phyloP scores from a whole-genome alignment of 257 asterid species.

The Solanum ossicruentum region DNA sequence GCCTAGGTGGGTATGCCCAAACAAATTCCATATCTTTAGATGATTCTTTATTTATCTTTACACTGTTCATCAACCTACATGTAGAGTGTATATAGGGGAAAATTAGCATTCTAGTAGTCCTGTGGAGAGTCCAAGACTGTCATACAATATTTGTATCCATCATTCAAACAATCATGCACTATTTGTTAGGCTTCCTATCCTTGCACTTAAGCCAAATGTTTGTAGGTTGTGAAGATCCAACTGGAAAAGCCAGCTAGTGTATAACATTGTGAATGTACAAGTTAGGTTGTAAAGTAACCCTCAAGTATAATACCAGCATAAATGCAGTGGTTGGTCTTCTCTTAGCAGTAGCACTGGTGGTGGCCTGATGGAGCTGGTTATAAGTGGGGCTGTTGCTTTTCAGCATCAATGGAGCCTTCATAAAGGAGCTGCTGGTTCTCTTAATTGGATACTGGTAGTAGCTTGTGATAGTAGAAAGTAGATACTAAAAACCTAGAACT shows the following conservation, averaged over 20 bases:
- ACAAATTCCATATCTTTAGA: not conserved
- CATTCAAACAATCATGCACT: not conserved
- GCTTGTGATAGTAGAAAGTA: not conserved
- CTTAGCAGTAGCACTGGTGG: not conserved
- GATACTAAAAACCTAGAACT: not conserved
- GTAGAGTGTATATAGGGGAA: not conserved
- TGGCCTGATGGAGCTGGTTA: not conserved
- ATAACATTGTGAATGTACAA: not conserved
- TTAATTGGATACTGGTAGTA: not conserved
- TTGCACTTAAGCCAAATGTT: not conserved
- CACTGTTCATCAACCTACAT: not conserved
- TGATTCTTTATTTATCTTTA: not conserved
- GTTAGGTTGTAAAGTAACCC: not conserved
- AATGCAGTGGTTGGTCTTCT: not conserved
- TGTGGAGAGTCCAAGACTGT: not conserved
- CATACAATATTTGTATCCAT: not conserved
- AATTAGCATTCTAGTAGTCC: not conserved
- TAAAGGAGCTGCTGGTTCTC: not conserved
- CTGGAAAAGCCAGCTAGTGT: not conserved
- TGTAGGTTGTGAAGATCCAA: not conserved
- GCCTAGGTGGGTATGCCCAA: not conserved
- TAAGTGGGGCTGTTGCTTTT: not conserved
- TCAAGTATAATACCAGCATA: not conserved
- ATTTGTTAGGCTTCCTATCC: not conserved
- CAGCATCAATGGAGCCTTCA: not conserved